Conservation (phyloP, 495 filamentous ascomycete species). For the Hypoxylon trugodes region DNA sequence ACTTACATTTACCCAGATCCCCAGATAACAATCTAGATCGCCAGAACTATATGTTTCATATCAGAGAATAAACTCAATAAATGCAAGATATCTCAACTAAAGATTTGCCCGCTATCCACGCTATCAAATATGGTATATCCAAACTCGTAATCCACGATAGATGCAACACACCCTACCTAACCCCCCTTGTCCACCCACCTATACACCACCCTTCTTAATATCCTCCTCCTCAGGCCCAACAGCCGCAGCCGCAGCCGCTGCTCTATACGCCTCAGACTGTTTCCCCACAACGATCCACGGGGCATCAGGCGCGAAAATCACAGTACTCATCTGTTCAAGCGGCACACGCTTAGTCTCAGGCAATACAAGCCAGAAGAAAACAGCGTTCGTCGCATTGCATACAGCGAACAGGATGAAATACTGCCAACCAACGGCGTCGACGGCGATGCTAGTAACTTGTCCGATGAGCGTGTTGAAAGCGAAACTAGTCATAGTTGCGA, state of each 20-base stretch:
- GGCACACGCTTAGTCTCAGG: conserved; percentile 72
- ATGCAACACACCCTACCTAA: no score
- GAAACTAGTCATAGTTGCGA: conserved; percentile 71
- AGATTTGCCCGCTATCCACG: no score
- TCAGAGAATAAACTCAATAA: neutral
- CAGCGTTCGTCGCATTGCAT: conserved; percentile 65
- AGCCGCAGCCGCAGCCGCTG: conserved; percentile 18
- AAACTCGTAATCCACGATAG: no score
- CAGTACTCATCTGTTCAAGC: conserved; percentile 72
- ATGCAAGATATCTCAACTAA: no score
- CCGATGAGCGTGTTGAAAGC: conserved; percentile 80
- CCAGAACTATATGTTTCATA: neutral
- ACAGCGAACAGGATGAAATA: conserved; percentile 68
- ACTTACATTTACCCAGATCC: neutral
- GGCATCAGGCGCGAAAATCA: conserved; percentile 69
- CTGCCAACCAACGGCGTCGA: conserved; percentile 58
- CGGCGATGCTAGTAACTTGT: conserved; percentile 70
- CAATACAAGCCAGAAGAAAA: conserved; percentile 71
- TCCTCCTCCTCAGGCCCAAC: conserved; percentile 20
- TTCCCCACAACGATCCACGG: conserved; percentile 68
- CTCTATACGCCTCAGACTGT: neutral
- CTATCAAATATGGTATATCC: no score
- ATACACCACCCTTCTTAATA: conserved; percentile 29
- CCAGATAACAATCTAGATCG: neutral
- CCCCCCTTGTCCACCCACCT: neutral